A percentile compares a stretch with the other conserved stretches of the same genome.
These are phyloP conservation scores for Talaromyces verruculosus DNA, from an alignment of 2,329 filamentous ascomycete species.

Conservation along the genomic window DNA sequence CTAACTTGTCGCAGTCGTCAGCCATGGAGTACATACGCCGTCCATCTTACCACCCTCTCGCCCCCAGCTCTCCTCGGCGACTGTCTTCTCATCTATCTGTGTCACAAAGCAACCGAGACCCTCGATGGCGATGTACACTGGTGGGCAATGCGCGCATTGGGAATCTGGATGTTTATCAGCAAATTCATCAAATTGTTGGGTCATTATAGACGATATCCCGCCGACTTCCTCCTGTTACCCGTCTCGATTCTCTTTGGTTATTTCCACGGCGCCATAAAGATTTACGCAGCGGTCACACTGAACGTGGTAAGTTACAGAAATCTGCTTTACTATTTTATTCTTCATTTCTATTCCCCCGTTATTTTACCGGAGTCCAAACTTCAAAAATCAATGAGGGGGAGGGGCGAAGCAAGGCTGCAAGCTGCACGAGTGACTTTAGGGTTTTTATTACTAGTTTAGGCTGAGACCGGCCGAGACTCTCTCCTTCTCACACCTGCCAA, in stretches of 20 bases:
- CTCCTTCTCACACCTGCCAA: constrained; percentile 19
- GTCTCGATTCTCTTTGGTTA: constrained; percentile 90
- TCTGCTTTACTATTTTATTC: neutral
- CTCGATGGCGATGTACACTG: constrained; percentile 58
- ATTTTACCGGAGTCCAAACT: neutral
- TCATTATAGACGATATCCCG: constrained; percentile 79
- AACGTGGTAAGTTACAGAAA: constrained; percentile 65
- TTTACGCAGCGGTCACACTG: constrained; percentile 80
- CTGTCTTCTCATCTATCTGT: constrained; percentile 67
- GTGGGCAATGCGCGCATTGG: constrained; percentile 61
- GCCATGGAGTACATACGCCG: constrained; percentile 88
- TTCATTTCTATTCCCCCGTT: neutral
- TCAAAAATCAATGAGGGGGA: neutral
- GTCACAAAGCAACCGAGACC: constrained; percentile 65
- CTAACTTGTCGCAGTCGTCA: constrained; percentile 65
- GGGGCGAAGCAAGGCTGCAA: neutral
- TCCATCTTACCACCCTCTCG: constrained; percentile 89
- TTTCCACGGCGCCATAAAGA: constrained; percentile 88
- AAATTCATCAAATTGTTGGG: constrained; percentile 90
- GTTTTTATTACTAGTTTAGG: constrained; percentile 10
- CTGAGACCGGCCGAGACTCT: constrained; percentile 4
- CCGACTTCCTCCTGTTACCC: constrained; percentile 75
- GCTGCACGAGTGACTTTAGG: constrained; percentile 11
- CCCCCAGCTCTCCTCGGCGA: constrained; percentile 82
- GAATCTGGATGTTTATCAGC: constrained; percentile 78